Percentiles rank a stretch among this genome's conserved stretches.
Conservation (phyloP, 257 asterid species). For the Nicotiana otophora region DNA sequence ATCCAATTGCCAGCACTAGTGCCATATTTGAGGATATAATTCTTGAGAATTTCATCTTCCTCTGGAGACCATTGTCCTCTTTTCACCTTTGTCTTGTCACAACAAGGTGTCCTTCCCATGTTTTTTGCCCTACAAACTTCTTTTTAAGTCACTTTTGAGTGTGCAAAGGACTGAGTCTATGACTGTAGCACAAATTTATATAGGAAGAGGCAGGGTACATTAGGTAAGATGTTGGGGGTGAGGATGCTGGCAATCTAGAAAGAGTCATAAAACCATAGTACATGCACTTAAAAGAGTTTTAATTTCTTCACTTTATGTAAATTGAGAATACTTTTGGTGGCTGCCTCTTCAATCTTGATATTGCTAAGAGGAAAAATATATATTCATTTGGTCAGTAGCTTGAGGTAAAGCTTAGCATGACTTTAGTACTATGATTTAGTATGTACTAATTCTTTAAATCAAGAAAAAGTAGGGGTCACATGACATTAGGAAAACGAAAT, state of each 20-base stretch:
- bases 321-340: neutral
- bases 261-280: neutral
- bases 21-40: conserved; percentile 38
- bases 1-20: conserved; percentile 42
- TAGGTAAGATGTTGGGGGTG: neutral
- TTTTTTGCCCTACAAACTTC: neutral
- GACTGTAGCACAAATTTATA: neutral
- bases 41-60: conserved; percentile 53
- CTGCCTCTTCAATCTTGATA: neutral
- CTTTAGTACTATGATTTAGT: too few relatives aligned
- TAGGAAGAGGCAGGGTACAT: neutral
- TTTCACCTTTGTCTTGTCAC: conserved; percentile 57
- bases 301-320: neutral
- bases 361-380: neutral
- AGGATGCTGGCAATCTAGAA: neutral
- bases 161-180: neutral
- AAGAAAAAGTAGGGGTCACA: neutral
- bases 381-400: too few relatives aligned
- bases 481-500: neutral
- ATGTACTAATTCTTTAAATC: neutral
- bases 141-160: neutral
- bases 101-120: conserved; percentile 56
- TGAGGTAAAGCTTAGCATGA: too few relatives aligned
- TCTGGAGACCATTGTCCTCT: conserved; percentile 61
- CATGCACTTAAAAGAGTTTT: neutral